Conservation (phyloP, 768 basidiomycete species). For the Postia placenta region DNA sequence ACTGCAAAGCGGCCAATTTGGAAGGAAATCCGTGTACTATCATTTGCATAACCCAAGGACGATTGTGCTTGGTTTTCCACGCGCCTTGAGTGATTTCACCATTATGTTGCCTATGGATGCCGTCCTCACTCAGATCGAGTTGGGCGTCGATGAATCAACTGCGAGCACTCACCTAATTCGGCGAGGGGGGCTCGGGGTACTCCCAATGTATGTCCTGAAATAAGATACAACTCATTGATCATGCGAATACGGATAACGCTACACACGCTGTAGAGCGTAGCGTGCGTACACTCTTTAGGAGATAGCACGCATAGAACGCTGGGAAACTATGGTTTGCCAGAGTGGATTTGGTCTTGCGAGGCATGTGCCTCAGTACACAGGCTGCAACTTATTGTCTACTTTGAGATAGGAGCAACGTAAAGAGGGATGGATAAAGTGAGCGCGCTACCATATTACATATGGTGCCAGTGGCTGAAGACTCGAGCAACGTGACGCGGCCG, state of each 20-base stretch:
- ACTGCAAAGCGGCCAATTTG: constrained; percentile 66
- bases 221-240: neutral
- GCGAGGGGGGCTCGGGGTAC: constrained; percentile 60
- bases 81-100: constrained; percentile 71
- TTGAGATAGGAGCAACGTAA: no score
- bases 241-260: neutral
- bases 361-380: no score
- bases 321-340: constrained; percentile 41
- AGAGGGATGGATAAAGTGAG: no score
- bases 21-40: constrained; percentile 82
- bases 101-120: constrained; percentile 65
- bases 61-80: constrained; percentile 48
- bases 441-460: no score
- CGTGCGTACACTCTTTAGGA: constrained; percentile 61
- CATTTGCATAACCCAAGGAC: constrained; percentile 84
- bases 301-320: constrained; percentile 77
- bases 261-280: constrained; percentile 40
- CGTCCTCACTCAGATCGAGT: no score
- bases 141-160: neutral
- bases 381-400: no score
- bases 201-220: constrained; percentile 68
- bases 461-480: no score
- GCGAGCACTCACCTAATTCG: constrained; percentile 46
- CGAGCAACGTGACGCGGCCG: no score
- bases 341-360: constrained; percentile 15